These are phyloP conservation scores for Bipolaris cookei DNA, from an alignment of 2,329 filamentous ascomycete species.

Conservation along the genomic window DNA sequence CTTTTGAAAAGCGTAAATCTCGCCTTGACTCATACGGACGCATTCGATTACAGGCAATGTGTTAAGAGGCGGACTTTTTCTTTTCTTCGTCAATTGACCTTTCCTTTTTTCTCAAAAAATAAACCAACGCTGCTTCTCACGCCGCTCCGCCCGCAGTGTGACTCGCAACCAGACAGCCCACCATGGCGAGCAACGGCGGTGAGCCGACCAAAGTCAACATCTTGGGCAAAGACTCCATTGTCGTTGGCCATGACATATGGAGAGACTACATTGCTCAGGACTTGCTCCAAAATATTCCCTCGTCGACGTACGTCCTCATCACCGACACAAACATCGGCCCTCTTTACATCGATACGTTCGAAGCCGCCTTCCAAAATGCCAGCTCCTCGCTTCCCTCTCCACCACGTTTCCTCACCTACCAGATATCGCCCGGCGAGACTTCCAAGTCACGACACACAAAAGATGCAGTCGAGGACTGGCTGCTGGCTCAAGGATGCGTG, in stretches of 20 bases:
- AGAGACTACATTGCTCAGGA: conserved; percentile 80
- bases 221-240: conserved; percentile 85
- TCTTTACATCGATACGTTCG: conserved; percentile 80
- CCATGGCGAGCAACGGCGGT: conserved; percentile 42
- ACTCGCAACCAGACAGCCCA: conserved; percentile 23
- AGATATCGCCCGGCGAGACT: conserved; percentile 89
- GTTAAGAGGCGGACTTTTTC: background rate
- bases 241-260: conserved; percentile 93
- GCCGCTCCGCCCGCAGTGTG: conserved; percentile 13
- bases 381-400: conserved; percentile 55
- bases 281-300: conserved; percentile 75
- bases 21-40: conserved; percentile 10
- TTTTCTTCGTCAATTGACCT: conserved; percentile 8
- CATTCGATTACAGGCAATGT: conserved; percentile 4
- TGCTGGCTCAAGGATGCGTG: conserved; percentile 89
- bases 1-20: conserved; percentile 7
- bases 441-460: conserved; percentile 95
- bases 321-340: conserved; percentile 91
- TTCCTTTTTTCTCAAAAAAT: background rate
- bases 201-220: conserved; percentile 73
- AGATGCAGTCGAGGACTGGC: conserved; percentile 96
- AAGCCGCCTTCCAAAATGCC: conserved; percentile 70
- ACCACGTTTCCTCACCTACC: conserved; percentile 81
- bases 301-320: conserved; percentile 93
- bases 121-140: background rate